Percentiles rank a stretch among this genome's conserved stretches.
Evolutionary conservation across 75 land plant species (phyloP).

Genomic region (Pinus taeda): DNA sequence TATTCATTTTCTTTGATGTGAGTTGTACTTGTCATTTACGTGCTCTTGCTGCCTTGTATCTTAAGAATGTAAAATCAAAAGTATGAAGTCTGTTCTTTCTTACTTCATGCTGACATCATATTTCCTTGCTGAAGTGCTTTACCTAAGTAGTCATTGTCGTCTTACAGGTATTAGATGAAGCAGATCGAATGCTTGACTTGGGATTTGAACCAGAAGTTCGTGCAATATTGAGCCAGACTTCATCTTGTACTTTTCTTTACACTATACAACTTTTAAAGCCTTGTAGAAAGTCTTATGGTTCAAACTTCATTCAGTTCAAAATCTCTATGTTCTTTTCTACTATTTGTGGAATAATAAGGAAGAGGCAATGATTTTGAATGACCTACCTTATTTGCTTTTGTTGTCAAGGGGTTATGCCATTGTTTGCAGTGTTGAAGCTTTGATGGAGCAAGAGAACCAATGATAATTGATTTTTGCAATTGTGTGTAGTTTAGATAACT

Average conservation of each 20-base stretch:
- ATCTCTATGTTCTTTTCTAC: not conserved
- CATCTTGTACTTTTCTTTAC: conserved; percentile 37
- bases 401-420: not conserved
- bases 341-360: not conserved
- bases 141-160: not conserved
- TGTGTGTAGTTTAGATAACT: too few species aligned
- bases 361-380: not conserved
- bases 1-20: not conserved
- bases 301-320: not conserved
- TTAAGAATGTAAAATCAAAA: not conserved
- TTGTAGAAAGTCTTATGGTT: not conserved
- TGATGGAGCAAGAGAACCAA: not conserved
- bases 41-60: not conserved
- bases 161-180: conserved; percentile 88
- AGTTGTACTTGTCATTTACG: not conserved
- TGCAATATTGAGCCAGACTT: conserved; percentile 68
- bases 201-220: conserved; percentile 97
- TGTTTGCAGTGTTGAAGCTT: not conserved
- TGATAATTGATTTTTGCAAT: too few species aligned
- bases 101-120: not conserved
- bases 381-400: too few species aligned
- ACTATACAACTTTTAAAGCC: not conserved
- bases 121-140: conserved; percentile 1
- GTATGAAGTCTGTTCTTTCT: not conserved
- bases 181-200: conserved; percentile 97